Evolutionary conservation across 371 early-diverging fungal genomes (phyloP), one percentile per base, ranked within the genome.

Genomic region (Nematocida ironsii): DNA sequence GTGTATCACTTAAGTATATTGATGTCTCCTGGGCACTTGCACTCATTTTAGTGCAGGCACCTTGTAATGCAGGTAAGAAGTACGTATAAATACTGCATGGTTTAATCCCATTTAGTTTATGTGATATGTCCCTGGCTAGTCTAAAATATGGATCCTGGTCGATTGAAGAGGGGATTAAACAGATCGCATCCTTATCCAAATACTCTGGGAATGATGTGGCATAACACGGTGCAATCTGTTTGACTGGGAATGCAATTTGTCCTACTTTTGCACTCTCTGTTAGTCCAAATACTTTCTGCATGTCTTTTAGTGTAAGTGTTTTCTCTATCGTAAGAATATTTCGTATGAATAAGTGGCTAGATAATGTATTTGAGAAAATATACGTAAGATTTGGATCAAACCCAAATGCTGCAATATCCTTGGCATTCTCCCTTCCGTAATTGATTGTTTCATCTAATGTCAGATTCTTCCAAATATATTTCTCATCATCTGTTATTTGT

Each of bases 91-190:
- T 91, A 54, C 95, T 88, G 9, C 92, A 88, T 3, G 99, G 98
- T 88, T 99, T 99, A 61, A 91, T 94, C 88, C 94, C 93, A 89
- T 95, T 94, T 60, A 99, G 90, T 76, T 89, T 90, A 73, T 90
- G 90, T 23, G 97, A 92, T 18, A 96, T 95, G 89, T 99, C 98
- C 83, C 99, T 91, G 0, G 97, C 96, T 73, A 99, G 87, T 58
- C 99, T 92, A 91, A 99, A 99, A 89, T 95, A 99, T 72, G 99
- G 99, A 84, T 99, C 99, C 89, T 98, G 99, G 86, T 99, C 99
- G 83, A 99, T 95, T 55, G 96, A 97, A 86, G 94, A 94, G 23
- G 98, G 98, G 84, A 99, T 95, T 86, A 99, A 87, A 87, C 95
- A 95, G 9, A 94, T 95, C 71, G 93, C 91, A 83, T 94, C 93